These are phyloP conservation scores for Eucalyptus pauciflora DNA, from an alignment of 345 rosid genomes.

Conservation along the genomic window DNA sequence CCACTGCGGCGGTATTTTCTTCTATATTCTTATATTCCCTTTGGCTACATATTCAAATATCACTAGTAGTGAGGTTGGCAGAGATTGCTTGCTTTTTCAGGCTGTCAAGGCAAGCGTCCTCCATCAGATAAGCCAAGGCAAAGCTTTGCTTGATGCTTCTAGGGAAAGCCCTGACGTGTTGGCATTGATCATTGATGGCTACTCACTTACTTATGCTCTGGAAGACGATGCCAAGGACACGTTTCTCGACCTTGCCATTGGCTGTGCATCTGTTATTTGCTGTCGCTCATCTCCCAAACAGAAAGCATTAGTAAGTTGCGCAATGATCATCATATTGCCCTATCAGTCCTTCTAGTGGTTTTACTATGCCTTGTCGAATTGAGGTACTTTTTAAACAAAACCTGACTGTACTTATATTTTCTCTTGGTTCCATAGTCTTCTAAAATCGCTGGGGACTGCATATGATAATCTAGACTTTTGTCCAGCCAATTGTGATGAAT, in stretches of 20 bases:
- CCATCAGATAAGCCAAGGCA: constrained; percentile 48
- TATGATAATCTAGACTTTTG: background rate
- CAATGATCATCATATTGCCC: background rate
- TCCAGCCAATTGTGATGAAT: background rate
- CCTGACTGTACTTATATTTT: background rate
- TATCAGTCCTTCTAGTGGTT: background rate
- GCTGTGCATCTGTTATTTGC: constrained; percentile 93
- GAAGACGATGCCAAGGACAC: constrained; percentile 57
- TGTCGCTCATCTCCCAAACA: constrained; percentile 97
- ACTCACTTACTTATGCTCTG: constrained; percentile 71
- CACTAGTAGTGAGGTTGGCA: background rate
- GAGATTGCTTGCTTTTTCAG: constrained; percentile 12
- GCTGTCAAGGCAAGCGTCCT: constrained; percentile 58
- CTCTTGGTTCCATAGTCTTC: background rate
- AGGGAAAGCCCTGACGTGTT: constrained; percentile 44
- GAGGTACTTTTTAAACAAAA: background rate
- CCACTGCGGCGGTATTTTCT: constrained; percentile 33
- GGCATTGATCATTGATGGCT: constrained; percentile 89
- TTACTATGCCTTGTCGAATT: background rate
- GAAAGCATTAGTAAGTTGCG: constrained; percentile 68
- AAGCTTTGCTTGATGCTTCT: constrained; percentile 33
- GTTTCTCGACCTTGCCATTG: constrained; percentile 77
- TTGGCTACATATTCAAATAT: background rate
- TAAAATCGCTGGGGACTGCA: background rate
- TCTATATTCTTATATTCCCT: background rate